Percentiles rank a stretch among this genome's conserved stretches.
Evolutionary conservation across 805 yeast species (phyloP).

Genomic region (Yarrowia divulgata): DNA sequence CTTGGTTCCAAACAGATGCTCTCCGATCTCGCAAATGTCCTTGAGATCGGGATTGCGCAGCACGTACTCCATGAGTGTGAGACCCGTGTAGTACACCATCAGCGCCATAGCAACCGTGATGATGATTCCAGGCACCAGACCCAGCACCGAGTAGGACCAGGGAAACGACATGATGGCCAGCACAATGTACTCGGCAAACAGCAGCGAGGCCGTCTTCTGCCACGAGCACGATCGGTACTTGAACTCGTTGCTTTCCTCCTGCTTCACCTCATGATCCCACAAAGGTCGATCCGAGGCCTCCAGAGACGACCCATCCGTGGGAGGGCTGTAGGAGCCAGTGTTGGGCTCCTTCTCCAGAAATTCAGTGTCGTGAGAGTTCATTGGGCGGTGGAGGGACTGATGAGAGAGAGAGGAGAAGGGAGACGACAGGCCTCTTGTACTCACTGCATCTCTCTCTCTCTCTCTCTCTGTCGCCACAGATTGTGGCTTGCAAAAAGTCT

Average conservation of each 20-base stretch:
- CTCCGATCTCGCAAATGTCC: slow-evolving; percentile 67
- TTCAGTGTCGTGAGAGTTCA: slow-evolving; percentile 18
- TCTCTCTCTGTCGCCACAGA: slow-evolving; percentile 13
- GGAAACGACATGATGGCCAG: slow-evolving; percentile 72
- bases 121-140: slow-evolving; percentile 64
- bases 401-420: not conserved
- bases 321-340: not conserved
- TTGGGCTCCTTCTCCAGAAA: slow-evolving; percentile 33
- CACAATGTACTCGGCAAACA: slow-evolving; percentile 67
- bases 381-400: not conserved
- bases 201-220: slow-evolving; percentile 66
- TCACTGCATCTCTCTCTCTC: not conserved
- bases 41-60: slow-evolving; percentile 60
- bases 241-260: slow-evolving; percentile 48
- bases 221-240: slow-evolving; percentile 63
- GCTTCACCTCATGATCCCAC: slow-evolving; percentile 41
- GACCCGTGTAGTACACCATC: slow-evolving; percentile 63
- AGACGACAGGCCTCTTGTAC: not conserved
- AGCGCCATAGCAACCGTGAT: slow-evolving; percentile 60
- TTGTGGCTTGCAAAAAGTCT: slow-evolving; percentile 21
- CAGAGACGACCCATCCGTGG: slow-evolving; percentile 20
- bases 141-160: slow-evolving; percentile 67
- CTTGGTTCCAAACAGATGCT: slow-evolving; percentile 57
- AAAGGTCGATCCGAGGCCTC: slow-evolving; percentile 29
- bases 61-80: slow-evolving; percentile 63